Evolutionary conservation across 768 basidiomycete genomes (phyloP), one percentile per base, ranked within the genome.

Genomic region (Arthromyces matolae): DNA sequence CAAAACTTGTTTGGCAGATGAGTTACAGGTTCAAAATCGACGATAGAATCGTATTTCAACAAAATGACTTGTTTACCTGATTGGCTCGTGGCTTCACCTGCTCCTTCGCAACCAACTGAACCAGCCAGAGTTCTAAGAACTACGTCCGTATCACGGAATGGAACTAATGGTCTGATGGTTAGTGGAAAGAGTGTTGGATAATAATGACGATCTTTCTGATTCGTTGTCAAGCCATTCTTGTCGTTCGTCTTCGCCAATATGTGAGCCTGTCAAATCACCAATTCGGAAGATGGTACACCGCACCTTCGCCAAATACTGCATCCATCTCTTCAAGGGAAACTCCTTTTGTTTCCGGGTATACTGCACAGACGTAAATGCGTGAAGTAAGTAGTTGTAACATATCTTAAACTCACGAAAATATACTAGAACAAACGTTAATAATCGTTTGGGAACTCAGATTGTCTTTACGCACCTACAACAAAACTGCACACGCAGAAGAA

Each of bases 271-370:
- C 24, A 36, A 33, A n/a, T 12, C 8, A 25, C 14, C 27, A 16
- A 12, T 5, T 31, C 5, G 12, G n/a, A n/a, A n/a, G n/a, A 14
- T 23, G 19, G 31, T 36, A 28, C 1, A 40, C 38, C 64, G n/a
- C 47, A 84, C 86, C 87, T 82, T 93, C 90, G 36, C 90, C 86
- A 65, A 94, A 94, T 14, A 93, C 82, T 20, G 77, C 81, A 59
- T 93, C 92, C 84, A 94, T 90, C 63, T 93, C 90, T 68, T 94
- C 92, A 44, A 93, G 69, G 2, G 90, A 86, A 5, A 92, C 81
- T 2, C 90, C 88, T 68, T 80, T 92, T 10, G 89, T 91, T 65
- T 92, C 88, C 1, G 89, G 90, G 60, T 90, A 89, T 55, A 89
- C 89, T 90, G 49, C 18, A 37, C 29, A 32, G 5, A 41, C 27